Conservation (phyloP, 2,329 filamentous ascomycete species). For the Orbilia javanica region DNA sequence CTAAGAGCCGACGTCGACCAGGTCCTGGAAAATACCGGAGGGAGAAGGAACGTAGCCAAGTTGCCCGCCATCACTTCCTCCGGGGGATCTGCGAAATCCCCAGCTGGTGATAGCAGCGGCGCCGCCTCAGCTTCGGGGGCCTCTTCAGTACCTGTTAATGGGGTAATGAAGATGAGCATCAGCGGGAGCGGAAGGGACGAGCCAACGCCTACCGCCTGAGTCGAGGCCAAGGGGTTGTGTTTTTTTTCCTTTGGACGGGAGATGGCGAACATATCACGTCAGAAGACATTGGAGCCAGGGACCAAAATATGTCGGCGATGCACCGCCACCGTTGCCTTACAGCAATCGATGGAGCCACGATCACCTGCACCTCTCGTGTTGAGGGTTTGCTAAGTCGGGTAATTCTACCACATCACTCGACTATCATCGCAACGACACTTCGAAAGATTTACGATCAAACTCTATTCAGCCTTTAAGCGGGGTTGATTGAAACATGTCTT, state of each 20-base stretch:
- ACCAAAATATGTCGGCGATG: conserved; percentile 6
- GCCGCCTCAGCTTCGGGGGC: conserved; percentile 1
- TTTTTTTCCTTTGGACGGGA: background rate
- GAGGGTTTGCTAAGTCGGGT: conserved; percentile 1
- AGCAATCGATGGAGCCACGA: conserved; percentile 12
- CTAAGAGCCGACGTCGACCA: conserved; percentile 69
- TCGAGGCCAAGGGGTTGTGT: background rate
- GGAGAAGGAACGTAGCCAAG: conserved; percentile 30
- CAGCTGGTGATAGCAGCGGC: conserved; percentile 15
- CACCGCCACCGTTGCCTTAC: conserved; percentile 19
- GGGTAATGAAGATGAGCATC: conserved; percentile 55
- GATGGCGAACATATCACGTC: conserved; percentile 18
- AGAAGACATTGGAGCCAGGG: conserved; percentile 1
- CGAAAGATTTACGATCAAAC: conserved; percentile 18
- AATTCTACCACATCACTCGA: conserved; percentile 10
- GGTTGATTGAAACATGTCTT: background rate
- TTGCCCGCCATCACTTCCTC: conserved; percentile 31
- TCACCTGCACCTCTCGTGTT: conserved; percentile 27
- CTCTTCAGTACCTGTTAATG: conserved; percentile 46
- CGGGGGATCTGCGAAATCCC: conserved; percentile 14
- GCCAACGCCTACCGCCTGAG: conserved; percentile 41
- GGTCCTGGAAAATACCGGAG: conserved; percentile 65
- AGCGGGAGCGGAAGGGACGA: conserved; percentile 52
- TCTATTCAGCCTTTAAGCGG: background rate
- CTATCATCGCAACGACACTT: conserved; percentile 15